Evolutionary conservation across 2,329 filamentous ascomycete genomes (phyloP).

Genomic region (Stemphylium vesicarium): DNA sequence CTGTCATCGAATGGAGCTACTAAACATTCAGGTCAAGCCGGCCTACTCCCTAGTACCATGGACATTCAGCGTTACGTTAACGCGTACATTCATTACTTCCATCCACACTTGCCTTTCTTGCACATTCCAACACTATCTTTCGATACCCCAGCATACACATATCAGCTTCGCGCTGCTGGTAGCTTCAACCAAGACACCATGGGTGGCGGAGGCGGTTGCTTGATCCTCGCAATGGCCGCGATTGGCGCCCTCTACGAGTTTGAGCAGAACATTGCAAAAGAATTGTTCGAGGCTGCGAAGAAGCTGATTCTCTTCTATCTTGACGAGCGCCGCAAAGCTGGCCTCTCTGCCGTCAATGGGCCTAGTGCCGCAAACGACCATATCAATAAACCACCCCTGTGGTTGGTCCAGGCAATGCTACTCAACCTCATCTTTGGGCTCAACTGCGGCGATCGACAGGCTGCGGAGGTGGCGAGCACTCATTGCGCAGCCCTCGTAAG

Average conservation of each 20-base stretch:
- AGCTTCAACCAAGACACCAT: constrained; percentile 62
- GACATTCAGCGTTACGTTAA: constrained; percentile 90
- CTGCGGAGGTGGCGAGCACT: constrained; percentile 88
- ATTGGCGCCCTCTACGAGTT: constrained; percentile 86
- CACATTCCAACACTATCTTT: constrained; percentile 93
- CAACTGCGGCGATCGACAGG: constrained; percentile 89
- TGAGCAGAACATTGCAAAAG: constrained; percentile 78
- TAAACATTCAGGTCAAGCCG: constrained; percentile 54
- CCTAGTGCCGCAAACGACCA: constrained; percentile 61
- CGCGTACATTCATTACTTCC: constrained; percentile 89
- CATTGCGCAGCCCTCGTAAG: constrained; percentile 91
- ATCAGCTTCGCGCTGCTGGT: constrained; percentile 63
- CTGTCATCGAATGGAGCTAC: constrained; percentile 48
- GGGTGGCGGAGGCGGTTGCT: constrained; percentile 80
- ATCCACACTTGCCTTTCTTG: constrained; percentile 92
- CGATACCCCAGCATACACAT: constrained; percentile 73
- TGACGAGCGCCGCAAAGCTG: constrained; percentile 86
- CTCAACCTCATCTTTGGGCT: constrained; percentile 95
- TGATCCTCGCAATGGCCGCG: constrained; percentile 88
- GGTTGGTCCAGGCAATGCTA: constrained; percentile 96
- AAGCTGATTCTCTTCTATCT: constrained; percentile 94
- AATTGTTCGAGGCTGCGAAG: constrained; percentile 91
- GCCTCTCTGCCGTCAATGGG: constrained; percentile 69
- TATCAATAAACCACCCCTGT: constrained; percentile 78
- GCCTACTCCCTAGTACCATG: constrained; percentile 75